phyloP scores from a whole-genome alignment of 352 stramenopile species.

The Phytophthora constricta region DNA sequence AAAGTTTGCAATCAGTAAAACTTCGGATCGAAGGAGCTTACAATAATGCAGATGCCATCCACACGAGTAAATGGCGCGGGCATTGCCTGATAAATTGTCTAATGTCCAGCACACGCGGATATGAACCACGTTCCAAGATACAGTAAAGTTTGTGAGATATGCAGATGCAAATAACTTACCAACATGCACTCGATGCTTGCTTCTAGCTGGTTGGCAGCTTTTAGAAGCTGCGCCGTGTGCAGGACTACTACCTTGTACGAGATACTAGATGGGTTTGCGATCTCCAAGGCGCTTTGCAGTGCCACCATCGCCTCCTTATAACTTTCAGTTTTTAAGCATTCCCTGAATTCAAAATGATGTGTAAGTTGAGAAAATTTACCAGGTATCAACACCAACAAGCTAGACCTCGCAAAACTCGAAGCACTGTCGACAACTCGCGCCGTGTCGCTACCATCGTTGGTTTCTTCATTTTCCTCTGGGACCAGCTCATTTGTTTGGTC shows the following conservation, averaged over 20 bases:
- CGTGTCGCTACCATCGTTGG: conserved; percentile 21
- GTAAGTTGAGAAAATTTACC: not conserved
- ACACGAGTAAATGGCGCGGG: conserved; percentile 46
- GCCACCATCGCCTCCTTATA: conserved; percentile 50
- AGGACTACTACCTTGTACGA: conserved; percentile 45
- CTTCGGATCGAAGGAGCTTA: conserved; percentile 22
- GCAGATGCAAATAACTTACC: conserved; percentile 15
- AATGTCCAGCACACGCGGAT: too few species aligned
- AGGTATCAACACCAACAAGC: too few species aligned
- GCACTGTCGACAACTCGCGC: conserved; percentile 27
- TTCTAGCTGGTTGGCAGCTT: conserved; percentile 33
- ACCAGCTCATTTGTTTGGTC: not conserved
- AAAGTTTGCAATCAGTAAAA: not conserved
- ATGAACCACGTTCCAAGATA: not conserved
- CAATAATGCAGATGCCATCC: conserved; percentile 57
- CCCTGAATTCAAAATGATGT: conserved; percentile 27
- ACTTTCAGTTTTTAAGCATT: conserved; percentile 50
- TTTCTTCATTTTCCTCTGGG: not conserved
- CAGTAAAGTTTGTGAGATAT: not conserved
- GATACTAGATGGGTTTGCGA: conserved; percentile 31
- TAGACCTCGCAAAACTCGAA: conserved; percentile 33
- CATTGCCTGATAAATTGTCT: conserved; percentile 58
- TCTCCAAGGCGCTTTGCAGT: conserved; percentile 50
- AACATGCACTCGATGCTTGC: conserved; percentile 47
- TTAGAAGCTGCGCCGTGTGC: conserved; percentile 52